A percentile compares a stretch with the other conserved stretches of the same genome.
Evolutionary conservation across 352 stramenopile species (phyloP).

Genomic region (Pythium sukuiense): DNA sequence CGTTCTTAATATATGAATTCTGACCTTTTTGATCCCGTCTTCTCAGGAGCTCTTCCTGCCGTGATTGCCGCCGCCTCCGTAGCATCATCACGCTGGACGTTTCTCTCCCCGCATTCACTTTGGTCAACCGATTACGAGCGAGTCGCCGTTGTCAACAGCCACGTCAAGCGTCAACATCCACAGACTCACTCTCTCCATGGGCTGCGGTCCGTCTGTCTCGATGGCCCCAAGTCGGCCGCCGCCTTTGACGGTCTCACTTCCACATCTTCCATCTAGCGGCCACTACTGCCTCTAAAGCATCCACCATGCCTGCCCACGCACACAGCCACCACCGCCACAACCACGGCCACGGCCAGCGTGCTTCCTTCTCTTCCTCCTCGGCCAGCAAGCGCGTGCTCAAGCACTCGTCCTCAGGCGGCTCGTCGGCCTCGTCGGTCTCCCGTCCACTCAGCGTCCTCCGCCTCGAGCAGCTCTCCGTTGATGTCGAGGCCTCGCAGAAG

Average conservation of each 20-base stretch:
- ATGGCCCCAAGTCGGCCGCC: background rate
- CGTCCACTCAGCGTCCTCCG: constrained; percentile 4
- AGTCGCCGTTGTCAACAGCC: constrained; percentile 1
- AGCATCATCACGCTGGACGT: background rate
- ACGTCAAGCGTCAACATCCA: background rate
- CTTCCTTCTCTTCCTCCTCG: background rate
- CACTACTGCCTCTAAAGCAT: background rate
- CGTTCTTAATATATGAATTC: background rate
- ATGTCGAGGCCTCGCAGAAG: constrained; percentile 23
- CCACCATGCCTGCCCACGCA: constrained; percentile 17
- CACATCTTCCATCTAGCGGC: constrained; percentile 3
- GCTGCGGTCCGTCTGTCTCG: background rate
- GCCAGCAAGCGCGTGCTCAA: constrained; percentile 3
- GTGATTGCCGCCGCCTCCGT: background rate
- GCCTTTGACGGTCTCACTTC: constrained; percentile 2
- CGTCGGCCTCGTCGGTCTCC: background rate
- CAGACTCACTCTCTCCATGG: too few species aligned
- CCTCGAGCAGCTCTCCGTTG: constrained; percentile 21
- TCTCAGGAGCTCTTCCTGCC: background rate
- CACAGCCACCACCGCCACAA: background rate
- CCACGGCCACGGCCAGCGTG: background rate
- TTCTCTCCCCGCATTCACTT: background rate
- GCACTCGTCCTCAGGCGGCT: constrained; percentile 1
- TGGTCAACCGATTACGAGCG: background rate
- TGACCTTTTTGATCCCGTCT: background rate